These are phyloP conservation scores for Dothideomycetes sp. DNA, from an alignment of 2,329 filamentous ascomycete species.

Conservation along the genomic window DNA sequence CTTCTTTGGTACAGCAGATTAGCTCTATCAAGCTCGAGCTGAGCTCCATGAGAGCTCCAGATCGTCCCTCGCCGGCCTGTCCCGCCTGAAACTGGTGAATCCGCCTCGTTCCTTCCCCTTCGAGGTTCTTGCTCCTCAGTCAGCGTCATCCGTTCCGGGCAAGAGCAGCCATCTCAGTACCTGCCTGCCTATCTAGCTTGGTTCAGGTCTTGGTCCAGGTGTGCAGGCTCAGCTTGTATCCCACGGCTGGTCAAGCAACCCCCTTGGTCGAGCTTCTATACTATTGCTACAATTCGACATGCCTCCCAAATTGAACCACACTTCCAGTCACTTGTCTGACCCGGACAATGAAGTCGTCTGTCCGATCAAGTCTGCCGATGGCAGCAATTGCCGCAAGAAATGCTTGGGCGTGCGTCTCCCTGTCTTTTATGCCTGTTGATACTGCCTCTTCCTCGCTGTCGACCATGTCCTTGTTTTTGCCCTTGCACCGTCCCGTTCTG, in stretches of 20 bases:
- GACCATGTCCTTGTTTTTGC: conserved; percentile 3
- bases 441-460: conserved; percentile 6
- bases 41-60: conserved; percentile 14
- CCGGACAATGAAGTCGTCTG: conserved; percentile 94
- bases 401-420: conserved; percentile 83
- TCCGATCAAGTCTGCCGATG: conserved; percentile 90
- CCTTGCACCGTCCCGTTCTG: not conserved
- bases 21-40: conserved; percentile 12
- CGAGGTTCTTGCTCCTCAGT: conserved; percentile 4
- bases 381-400: conserved; percentile 91
- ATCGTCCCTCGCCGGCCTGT: not conserved
- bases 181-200: too few species aligned
- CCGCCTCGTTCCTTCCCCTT: conserved; percentile 5
- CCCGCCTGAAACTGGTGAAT: conserved; percentile 6
- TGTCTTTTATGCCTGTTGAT: conserved; percentile 13
- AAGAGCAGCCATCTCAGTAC: too few species aligned
- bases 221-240: conserved; percentile 1
- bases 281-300: conserved; percentile 43
- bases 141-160: conserved; percentile 9
- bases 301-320: conserved; percentile 81
- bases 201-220: not conserved
- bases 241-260: conserved; percentile 11
- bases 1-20: conserved; percentile 8
- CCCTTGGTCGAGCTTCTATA: conserved; percentile 3
- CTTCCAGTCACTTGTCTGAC: conserved; percentile 64